Evolutionary conservation across 768 basidiomycete species (phyloP).

Genomic region (Nidularia sp.): DNA sequence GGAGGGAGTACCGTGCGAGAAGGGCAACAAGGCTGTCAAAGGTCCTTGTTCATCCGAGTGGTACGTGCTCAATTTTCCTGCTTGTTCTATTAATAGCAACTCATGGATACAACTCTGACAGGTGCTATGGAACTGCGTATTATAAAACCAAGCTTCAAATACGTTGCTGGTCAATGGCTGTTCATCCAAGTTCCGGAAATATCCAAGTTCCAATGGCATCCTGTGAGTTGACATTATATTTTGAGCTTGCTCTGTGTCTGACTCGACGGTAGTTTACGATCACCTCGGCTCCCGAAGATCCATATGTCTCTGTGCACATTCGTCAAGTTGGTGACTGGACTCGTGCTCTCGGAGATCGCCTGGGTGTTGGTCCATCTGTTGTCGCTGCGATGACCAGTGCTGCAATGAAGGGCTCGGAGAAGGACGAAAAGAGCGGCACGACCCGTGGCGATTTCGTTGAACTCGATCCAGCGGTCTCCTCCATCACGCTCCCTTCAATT

Average conservation of each 20-base stretch:
- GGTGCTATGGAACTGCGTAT: constrained; percentile 94
- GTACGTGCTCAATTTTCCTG: constrained; percentile 31
- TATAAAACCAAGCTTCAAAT: constrained; percentile 87
- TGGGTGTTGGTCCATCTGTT: constrained; percentile 76
- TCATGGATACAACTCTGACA: constrained; percentile 16
- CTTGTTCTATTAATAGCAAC: not conserved
- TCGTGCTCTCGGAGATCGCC: constrained; percentile 75
- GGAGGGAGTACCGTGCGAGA: constrained; percentile 78
- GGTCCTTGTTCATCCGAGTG: constrained; percentile 86
- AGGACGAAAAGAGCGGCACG: constrained; percentile 41
- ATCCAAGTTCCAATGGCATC: constrained; percentile 88
- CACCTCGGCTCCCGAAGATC: constrained; percentile 92
- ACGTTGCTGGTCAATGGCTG: constrained; percentile 89
- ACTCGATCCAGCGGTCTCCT: constrained; percentile 48
- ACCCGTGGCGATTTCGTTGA: constrained; percentile 81
- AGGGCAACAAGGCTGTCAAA: constrained; percentile 76
- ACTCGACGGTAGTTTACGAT: constrained; percentile 71
- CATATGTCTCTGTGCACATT: constrained; percentile 88
- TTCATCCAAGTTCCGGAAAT: constrained; percentile 88
- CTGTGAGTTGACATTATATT: constrained; percentile 50
- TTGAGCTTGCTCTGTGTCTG: not conserved
- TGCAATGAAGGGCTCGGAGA: constrained; percentile 75
- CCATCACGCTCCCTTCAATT: constrained; percentile 59
- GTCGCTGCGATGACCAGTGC: constrained; percentile 76
- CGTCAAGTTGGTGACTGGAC: constrained; percentile 94